Evolutionary conservation across 768 basidiomycete species (phyloP).

Genomic region (Russula griseocarnosa): DNA sequence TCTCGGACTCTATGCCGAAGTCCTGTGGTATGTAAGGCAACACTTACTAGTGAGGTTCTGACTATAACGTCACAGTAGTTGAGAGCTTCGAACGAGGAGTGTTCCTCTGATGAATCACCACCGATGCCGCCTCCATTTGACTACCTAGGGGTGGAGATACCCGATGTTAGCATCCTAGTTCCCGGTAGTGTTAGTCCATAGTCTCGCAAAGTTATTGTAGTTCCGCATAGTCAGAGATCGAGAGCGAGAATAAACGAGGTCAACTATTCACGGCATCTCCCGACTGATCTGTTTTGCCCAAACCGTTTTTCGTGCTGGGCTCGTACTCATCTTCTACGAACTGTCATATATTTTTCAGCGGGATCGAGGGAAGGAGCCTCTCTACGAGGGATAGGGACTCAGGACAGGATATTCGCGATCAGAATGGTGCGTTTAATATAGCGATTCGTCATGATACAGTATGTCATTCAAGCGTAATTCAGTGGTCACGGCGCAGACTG

Average conservation of each 20-base stretch:
- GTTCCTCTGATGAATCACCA: neutral
- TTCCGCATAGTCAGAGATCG: neutral
- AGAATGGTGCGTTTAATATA: no score
- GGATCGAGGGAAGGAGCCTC: no score
- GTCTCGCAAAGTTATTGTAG: neutral
- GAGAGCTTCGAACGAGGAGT: neutral
- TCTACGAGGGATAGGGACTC: no score
- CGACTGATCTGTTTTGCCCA: no score
- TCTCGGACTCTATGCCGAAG: conserved; percentile 13
- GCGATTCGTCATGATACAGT: no score
- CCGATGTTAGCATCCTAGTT: conserved; percentile 19
- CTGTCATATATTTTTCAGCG: no score
- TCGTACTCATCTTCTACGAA: no score
- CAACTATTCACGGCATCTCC: conserved; percentile 14
- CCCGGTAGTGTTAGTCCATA: conserved; percentile 1
- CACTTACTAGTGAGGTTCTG: neutral
- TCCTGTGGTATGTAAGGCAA: conserved; percentile 1
- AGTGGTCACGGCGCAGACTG: no score
- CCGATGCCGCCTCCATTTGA: conserved; percentile 8
- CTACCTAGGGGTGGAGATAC: conserved; percentile 27
- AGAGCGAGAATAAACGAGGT: neutral
- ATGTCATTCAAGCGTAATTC: no score
- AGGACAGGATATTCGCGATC: no score
- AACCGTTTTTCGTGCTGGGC: no score
- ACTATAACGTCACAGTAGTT: neutral